Base-by-base conservation (phyloP, 768 basidiomycete genomes). In the Lactarius hatsudake region DNA sequence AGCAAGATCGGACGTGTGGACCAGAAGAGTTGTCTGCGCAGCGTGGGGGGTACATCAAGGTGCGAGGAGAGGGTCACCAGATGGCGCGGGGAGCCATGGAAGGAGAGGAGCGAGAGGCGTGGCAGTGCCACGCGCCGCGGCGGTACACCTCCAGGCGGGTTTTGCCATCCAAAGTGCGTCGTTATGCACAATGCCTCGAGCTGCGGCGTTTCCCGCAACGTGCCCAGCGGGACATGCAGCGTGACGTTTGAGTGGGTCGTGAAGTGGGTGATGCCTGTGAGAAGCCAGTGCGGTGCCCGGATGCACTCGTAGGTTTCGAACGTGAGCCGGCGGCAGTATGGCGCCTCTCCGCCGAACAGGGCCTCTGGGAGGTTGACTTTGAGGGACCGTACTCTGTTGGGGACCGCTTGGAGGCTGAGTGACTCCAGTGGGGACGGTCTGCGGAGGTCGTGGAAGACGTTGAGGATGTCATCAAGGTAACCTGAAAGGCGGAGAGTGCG, bases 401-500 rank as follows among this genome's bases (percentile, higher is more conserved):
- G 34, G 34, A 10, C 34, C 2, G 10, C 34, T 10, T 36, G 34
- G 9, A 36, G 34, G 34, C 10, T 10, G 34, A 36, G 34, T 36
- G 34, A 36, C 34, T 36, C 34, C 8, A 36, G 34, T 36, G 9
- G 34, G 34, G 34, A 36, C 5, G 34, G 34, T 32, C 30, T 32
- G 30, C 5, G 30, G 30, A 32, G 30, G 30, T 4, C 30, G 30
- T 32, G 2, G 30, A 32, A 62, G 13, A 63, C 32, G 30, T 26
- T 40, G 51, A 60, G 57, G 57, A 67, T 38, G 42, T 67, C 40
- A 2, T 3, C 18, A 42, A 30, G 58, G 20, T 36, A 42, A n/a
- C 66, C 66, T 32, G 57, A 6, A 34, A 67, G 51, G 32, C 66
- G 62, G 17, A 67, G 62, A 2, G 66, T 48, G 62, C 58, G 58